Evolutionary conservation across 192 early-diverging fungal species (phyloP), one percentile per base, ranked within the genome.

Genomic region (Lunasporangiospora selenospora): DNA sequence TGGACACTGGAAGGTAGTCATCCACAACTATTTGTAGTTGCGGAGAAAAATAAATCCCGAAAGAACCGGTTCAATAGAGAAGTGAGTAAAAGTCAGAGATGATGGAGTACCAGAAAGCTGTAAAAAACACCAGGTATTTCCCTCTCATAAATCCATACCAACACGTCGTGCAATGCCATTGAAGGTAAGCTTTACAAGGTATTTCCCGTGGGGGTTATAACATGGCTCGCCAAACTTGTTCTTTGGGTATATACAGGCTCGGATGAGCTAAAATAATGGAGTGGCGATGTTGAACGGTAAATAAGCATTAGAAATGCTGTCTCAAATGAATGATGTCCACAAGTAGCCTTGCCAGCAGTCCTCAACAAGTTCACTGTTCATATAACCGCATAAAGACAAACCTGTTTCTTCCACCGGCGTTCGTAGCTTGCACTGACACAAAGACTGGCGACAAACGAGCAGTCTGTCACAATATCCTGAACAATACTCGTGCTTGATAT

Each of bases 401-500:
- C 90, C 79, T 88, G 88, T 50, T 91, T 91, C 19, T 82, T 65
- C 58, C 88, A 90, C 44, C 81, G 80, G 10, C 75, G 65, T 62
- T 96, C 93, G 59, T 94, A 93, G 30, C 87, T 88, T 2, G 92
- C 88, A 31, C 89, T 81, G 13, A 95, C 93, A 62, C 92, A 93
- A 29, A 98, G 65, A 27, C 93, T 94, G 5, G 95, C 93, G 6
- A 98, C 95, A 77, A 98, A 95, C 11, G 94, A 96, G 71, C 95
- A 98, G 78, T 98, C 95, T 3, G 92, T 94, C 2, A 97, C 95
- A 15, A 93, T 87, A 65, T 97, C 94, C 81, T 95, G 85, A 42
- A 89, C 78, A 36, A 91, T 90, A 52, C 81, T 87, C 2, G 70
- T 73, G 64, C 88, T 86, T 8, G 91, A 92, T 30, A 88, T 80